A percentile compares a stretch with the other conserved stretches of the same genome.
These are phyloP conservation scores for Coniella lustricola DNA, from an alignment of 2,329 filamentous ascomycete species.

Conservation along the genomic window DNA sequence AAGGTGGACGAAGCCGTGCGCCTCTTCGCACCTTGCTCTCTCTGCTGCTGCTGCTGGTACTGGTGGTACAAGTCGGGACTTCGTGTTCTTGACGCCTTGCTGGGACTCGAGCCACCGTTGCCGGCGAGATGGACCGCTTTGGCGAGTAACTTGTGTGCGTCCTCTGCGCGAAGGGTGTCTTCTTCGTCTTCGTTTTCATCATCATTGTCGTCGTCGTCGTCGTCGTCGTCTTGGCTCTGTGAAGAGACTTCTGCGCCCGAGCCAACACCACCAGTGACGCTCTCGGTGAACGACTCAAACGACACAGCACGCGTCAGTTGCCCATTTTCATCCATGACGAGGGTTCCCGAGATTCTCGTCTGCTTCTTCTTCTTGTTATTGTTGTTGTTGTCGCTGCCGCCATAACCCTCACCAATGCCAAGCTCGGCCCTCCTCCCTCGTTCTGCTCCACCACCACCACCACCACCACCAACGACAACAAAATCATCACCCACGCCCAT, in stretches of 20 bases:
- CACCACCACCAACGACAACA: too few relatives aligned
- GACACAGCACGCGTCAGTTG: conserved; percentile 9
- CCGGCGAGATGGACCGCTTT: not conserved
- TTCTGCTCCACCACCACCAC: too few relatives aligned
- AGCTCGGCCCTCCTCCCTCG: too few relatives aligned
- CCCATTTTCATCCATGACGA: conserved; percentile 3
- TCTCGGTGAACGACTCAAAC: conserved; percentile 7
- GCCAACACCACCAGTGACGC: conserved; percentile 1
- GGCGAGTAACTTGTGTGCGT: conserved; percentile 11
- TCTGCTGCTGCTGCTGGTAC: too few relatives aligned
- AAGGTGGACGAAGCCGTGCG: too few relatives aligned
- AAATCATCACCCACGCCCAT: not conserved
- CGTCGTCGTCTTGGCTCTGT: not conserved
- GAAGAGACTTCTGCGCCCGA: conserved; percentile 3
- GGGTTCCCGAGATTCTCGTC: not conserved
- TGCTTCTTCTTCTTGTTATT: not conserved
- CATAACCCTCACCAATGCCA: not conserved
- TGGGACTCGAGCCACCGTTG: too few relatives aligned
- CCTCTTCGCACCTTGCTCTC: too few relatives aligned
- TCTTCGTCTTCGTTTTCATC: conserved; percentile 11
- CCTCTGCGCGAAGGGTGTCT: conserved; percentile 9
- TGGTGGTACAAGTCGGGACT: too few relatives aligned
- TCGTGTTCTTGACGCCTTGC: too few relatives aligned
- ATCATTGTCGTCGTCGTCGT: conserved; percentile 8
- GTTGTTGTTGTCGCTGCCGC: not conserved